Percentiles rank a stretch among this genome's conserved stretches.
Evolutionary conservation across 148 eudicot genomes (phyloP).

Genomic region (Camellia lanceoleosa): DNA sequence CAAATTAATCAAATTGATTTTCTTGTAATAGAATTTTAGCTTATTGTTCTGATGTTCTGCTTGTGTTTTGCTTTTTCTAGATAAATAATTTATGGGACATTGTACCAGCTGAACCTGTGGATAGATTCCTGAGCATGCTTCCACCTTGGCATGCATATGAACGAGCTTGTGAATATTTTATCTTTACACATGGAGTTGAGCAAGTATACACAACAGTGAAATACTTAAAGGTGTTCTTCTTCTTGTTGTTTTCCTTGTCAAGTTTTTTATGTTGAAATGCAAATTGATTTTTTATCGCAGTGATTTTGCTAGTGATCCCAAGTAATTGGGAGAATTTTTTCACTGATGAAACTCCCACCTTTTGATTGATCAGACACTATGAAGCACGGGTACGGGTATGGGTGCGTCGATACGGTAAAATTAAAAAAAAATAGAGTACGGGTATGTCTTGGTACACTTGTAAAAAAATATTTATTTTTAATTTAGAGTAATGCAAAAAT

Average conservation of each 20-base stretch:
- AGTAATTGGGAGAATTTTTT: not conserved
- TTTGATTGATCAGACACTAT: constrained; percentile 3
- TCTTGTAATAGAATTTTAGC: not conserved
- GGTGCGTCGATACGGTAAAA: too few relatives aligned
- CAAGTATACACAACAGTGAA: constrained; percentile 81
- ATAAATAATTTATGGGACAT: constrained; percentile 67
- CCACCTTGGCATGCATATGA: constrained; percentile 99
- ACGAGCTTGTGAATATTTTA: constrained; percentile 79
- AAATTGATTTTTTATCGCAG: not conserved
- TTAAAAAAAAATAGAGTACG: too few relatives aligned
- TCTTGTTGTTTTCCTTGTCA: constrained; percentile 1
- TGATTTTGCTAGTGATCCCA: not conserved
- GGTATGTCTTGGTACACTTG: too few relatives aligned
- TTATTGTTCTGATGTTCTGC: constrained; percentile 6
- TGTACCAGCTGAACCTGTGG: constrained; percentile 78
- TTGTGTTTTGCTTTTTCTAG: constrained; percentile 32
- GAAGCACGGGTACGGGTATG: too few relatives aligned
- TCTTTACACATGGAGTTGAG: constrained; percentile 63
- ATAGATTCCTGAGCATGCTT: constrained; percentile 85
- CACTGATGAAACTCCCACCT: not conserved
- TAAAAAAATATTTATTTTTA: too few relatives aligned
- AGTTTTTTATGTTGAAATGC: not conserved
- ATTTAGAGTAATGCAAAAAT: too few relatives aligned
- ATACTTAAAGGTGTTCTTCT: constrained; percentile 56
- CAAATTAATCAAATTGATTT: not conserved